Percentiles rank a stretch among this genome's conserved stretches.
Conservation (phyloP, 2,329 filamentous ascomycete species). For the Nigrograna mackinnonii region DNA sequence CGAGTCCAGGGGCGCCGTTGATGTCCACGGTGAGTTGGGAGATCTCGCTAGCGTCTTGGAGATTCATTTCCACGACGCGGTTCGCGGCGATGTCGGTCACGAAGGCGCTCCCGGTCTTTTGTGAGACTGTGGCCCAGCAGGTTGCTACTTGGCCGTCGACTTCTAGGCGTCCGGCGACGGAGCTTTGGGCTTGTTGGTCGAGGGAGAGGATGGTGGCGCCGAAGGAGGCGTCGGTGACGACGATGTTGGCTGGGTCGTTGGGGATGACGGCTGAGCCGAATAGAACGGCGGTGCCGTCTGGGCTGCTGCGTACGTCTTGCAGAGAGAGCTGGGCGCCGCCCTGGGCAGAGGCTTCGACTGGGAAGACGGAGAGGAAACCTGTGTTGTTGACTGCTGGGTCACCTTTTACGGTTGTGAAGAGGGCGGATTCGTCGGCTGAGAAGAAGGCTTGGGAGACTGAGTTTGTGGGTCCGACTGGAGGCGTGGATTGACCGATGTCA, state of each 20-base stretch:
- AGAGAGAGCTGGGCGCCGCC: constrained; percentile 12
- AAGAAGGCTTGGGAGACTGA: constrained; percentile 66
- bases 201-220: constrained; percentile 56
- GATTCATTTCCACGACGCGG: constrained; percentile 61
- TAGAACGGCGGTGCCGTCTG: constrained; percentile 59
- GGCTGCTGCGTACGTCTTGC: constrained; percentile 44
- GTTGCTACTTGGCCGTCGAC: constrained; percentile 59
- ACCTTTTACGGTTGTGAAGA: constrained; percentile 65
- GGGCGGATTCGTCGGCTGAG: constrained; percentile 54
- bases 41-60: constrained; percentile 52
- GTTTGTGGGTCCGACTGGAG: constrained; percentile 61
- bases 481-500: constrained; percentile 59
- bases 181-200: constrained; percentile 36
- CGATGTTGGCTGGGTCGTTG: constrained; percentile 43
- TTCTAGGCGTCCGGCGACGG: constrained; percentile 37
- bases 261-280: constrained; percentile 58
- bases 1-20: constrained; percentile 54
- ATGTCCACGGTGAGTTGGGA: constrained; percentile 40
- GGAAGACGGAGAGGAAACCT: constrained; percentile 59
- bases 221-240: constrained; percentile 63
- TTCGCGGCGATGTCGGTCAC: constrained; percentile 60
- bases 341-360: constrained; percentile 38
- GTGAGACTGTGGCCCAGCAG: constrained; percentile 61
- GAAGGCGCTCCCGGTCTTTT: constrained; percentile 55
- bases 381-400: constrained; percentile 58